Percentiles rank a stretch among this genome's conserved stretches.
These are phyloP conservation scores for Cercospora berteroae DNA, from an alignment of 2,329 filamentous ascomycete genomes.

Conservation along the genomic window DNA sequence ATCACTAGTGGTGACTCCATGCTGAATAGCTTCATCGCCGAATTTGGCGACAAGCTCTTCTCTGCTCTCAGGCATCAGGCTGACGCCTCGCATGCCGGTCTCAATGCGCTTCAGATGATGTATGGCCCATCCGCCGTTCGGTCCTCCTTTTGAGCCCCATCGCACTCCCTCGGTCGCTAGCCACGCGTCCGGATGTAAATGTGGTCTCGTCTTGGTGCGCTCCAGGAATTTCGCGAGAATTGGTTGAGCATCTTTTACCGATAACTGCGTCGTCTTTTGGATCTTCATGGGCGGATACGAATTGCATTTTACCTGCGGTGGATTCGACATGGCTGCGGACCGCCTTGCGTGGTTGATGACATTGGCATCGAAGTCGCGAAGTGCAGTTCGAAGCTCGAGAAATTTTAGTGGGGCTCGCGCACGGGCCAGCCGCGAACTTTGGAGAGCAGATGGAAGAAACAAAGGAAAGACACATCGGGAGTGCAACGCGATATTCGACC, in stretches of 20 bases:
- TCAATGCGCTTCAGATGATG: conserved; percentile 55
- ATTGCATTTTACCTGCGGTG: conserved; percentile 6
- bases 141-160: conserved; percentile 45
- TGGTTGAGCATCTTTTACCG: conserved; percentile 14
- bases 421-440: background rate
- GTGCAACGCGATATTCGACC: background rate
- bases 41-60: conserved; percentile 42
- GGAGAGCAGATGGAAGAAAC: background rate
- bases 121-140: conserved; percentile 49
- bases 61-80: conserved; percentile 44
- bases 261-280: background rate
- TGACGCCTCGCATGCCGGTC: conserved; percentile 53
- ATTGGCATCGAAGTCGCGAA: background rate
- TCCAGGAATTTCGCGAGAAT: conserved; percentile 43
- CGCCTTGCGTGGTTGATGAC: background rate
- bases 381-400: conserved; percentile 5
- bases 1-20: conserved; percentile 5
- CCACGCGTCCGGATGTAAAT: conserved; percentile 51
- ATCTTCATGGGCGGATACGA: conserved; percentile 17
- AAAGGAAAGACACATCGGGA: background rate
- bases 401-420: background rate
- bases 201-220: conserved; percentile 41
- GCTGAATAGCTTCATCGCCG: conserved; percentile 32
- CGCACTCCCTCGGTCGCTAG: conserved; percentile 44
- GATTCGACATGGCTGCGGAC: conserved; percentile 1